Percentiles rank a stretch among this genome's conserved stretches.
These are phyloP conservation scores for Microsporum audouinii DNA, from an alignment of 2,329 filamentous ascomycete species.

Conservation along the genomic window DNA sequence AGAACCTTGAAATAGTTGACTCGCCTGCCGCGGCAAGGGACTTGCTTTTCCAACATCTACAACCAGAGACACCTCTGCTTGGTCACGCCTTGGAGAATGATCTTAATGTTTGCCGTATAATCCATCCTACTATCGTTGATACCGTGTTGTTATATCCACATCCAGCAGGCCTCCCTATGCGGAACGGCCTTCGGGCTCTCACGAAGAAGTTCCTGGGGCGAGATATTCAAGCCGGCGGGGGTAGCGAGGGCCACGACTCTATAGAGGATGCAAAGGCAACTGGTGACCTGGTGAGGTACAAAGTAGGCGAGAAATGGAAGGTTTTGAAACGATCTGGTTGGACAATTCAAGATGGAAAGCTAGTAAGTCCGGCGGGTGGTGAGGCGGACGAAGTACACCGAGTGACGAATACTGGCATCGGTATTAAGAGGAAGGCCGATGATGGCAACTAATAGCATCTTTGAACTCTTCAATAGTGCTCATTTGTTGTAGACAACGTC, in stretches of 20 bases:
- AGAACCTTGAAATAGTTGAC: slow-evolving; percentile 59
- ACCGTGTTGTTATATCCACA: slow-evolving; percentile 78
- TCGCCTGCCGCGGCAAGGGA: slow-evolving; percentile 64
- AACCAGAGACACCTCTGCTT: slow-evolving; percentile 68
- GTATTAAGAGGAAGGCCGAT: not conserved
- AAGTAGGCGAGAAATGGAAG: slow-evolving; percentile 60
- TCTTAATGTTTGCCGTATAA: slow-evolving; percentile 69
- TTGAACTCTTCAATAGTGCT: too few relatives aligned
- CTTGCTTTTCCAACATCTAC: slow-evolving; percentile 64
- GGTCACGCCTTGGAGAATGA: slow-evolving; percentile 96
- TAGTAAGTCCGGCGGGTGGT: slow-evolving; percentile 17
- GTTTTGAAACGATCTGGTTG: slow-evolving; percentile 57
- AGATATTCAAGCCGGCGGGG: slow-evolving; percentile 63
- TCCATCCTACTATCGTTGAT: slow-evolving; percentile 77
- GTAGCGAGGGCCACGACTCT: slow-evolving; percentile 66
- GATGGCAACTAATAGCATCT: not conserved
- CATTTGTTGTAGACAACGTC: not conserved
- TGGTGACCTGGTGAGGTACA: slow-evolving; percentile 68
- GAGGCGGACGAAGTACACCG: not conserved
- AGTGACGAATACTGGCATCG: not conserved
- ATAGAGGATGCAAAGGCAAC: slow-evolving; percentile 83
- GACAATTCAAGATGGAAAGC: slow-evolving; percentile 42
- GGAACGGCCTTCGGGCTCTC: slow-evolving; percentile 65
- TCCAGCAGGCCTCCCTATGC: slow-evolving; percentile 60
- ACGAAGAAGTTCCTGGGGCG: slow-evolving; percentile 58